Evolutionary conservation across 2,329 filamentous ascomycete species (phyloP).

Genomic region (Fusarium pseudonygamai): DNA sequence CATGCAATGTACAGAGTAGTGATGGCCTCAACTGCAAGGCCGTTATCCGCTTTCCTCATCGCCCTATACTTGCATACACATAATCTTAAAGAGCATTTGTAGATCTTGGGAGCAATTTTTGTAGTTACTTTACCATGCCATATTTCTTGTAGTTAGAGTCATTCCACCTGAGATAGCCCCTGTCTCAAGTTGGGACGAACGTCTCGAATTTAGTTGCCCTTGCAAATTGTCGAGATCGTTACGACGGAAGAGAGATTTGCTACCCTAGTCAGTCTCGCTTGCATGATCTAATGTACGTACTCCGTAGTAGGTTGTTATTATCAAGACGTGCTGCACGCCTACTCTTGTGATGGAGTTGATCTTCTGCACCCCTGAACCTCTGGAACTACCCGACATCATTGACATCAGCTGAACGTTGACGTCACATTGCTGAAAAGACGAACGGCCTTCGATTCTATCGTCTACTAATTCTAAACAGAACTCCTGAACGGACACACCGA

Average conservation of each 20-base stretch:
- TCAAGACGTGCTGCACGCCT: not conserved
- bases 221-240: slow-evolving; percentile 9
- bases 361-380: not conserved
- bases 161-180: slow-evolving; percentile 27
- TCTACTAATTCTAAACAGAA: not conserved
- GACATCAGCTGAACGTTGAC: slow-evolving; percentile 12
- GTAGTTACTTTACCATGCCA: not conserved
- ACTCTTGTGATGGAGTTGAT: not conserved
- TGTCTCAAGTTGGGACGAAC: slow-evolving; percentile 34
- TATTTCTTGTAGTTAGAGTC: not conserved
- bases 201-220: slow-evolving; percentile 25
- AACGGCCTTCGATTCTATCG: not conserved
- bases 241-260: not conserved
- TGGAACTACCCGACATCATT: not conserved
- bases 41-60: slow-evolving; percentile 9
- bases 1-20: not conserved
- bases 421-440: slow-evolving; percentile 12
- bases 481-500: slow-evolving; percentile 1
- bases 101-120: not conserved
- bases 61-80: slow-evolving; percentile 3
- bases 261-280: not conserved
- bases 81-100: slow-evolving; percentile 25
- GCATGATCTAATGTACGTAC: not conserved
- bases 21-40: slow-evolving; percentile 11
- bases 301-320: not conserved